Evolutionary conservation across 345 rosid genomes (phyloP).

Genomic region (Sonneratia caseolaris): DNA sequence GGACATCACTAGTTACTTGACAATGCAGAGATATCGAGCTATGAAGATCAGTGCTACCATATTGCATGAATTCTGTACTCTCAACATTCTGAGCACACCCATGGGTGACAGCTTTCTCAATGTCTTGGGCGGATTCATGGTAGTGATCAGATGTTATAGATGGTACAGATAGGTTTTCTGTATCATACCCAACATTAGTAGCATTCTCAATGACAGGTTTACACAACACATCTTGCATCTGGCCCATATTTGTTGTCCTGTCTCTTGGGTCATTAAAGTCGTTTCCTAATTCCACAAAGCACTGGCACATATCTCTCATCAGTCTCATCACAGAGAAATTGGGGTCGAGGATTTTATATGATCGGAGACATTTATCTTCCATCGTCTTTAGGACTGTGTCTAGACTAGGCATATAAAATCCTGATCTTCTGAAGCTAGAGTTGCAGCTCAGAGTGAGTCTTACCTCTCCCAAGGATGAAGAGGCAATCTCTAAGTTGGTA

Average conservation of each 20-base stretch:
- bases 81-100: not conserved
- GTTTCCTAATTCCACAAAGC: slow-evolving; percentile 63
- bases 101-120: slow-evolving; percentile 32
- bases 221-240: slow-evolving; percentile 17
- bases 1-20: not conserved
- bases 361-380: slow-evolving; percentile 68
- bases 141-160: not conserved
- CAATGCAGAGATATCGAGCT: not conserved
- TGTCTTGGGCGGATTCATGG: not conserved
- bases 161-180: slow-evolving; percentile 7
- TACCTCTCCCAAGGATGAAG: slow-evolving; percentile 75
- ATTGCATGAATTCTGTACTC: not conserved
- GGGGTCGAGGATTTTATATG: slow-evolving; percentile 71
- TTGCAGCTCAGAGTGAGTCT: slow-evolving; percentile 65
- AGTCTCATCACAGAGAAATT: slow-evolving; percentile 55
- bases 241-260: slow-evolving; percentile 25
- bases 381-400: slow-evolving; percentile 61
- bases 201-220: slow-evolving; percentile 26
- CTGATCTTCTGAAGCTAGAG: slow-evolving; percentile 44
- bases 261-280: slow-evolving; percentile 52
- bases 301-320: slow-evolving; percentile 73
- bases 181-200: slow-evolving; percentile 13
- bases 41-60: not conserved
- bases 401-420: slow-evolving; percentile 50
- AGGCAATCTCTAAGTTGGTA: slow-evolving; percentile 56